phyloP scores from a whole-genome alignment of 2,329 filamentous ascomycete genomes.

The Penicillium sp. region DNA sequence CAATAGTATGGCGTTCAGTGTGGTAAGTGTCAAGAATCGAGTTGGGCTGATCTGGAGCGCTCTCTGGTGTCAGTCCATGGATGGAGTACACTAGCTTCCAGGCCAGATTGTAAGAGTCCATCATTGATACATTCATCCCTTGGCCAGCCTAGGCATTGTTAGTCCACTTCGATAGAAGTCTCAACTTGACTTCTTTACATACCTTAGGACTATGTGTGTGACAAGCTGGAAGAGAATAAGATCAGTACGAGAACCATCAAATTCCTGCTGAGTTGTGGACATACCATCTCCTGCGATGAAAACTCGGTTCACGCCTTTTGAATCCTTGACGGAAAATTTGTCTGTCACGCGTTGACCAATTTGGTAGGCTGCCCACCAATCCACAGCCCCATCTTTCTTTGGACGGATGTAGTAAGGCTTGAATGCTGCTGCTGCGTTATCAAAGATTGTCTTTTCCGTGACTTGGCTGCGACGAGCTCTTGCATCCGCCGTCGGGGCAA shows the following conservation, averaged over 20 bases:
- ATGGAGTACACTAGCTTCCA: conserved; percentile 47
- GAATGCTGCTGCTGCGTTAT: conserved; percentile 66
- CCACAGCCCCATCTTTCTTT: conserved; percentile 58
- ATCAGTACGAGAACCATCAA: neutral
- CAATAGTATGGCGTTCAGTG: conserved; percentile 42
- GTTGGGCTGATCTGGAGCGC: conserved; percentile 21
- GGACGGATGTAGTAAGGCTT: conserved; percentile 69
- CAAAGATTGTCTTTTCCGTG: conserved; percentile 65
- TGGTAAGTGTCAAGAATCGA: conserved; percentile 44
- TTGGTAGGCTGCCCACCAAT: conserved; percentile 78
- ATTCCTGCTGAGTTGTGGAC: conserved; percentile 2
- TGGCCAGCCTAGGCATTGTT: conserved; percentile 61
- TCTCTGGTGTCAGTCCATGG: conserved; percentile 40
- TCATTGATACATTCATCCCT: conserved; percentile 79
- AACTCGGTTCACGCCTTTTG: conserved; percentile 69
- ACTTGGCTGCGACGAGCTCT: conserved; percentile 66
- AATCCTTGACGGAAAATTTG: conserved; percentile 59
- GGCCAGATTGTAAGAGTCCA: conserved; percentile 54
- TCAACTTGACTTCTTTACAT: neutral
- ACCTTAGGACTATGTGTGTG: conserved; percentile 76
- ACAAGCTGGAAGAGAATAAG: conserved; percentile 56
- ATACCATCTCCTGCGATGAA: conserved; percentile 71
- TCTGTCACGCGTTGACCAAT: conserved; percentile 68
- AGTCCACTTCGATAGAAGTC: neutral
- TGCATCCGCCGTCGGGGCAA: conserved; percentile 63